Evolutionary conservation across 1,284 basidiomycete species (phyloP).

Genomic region (Rugosomyces carneus): DNA sequence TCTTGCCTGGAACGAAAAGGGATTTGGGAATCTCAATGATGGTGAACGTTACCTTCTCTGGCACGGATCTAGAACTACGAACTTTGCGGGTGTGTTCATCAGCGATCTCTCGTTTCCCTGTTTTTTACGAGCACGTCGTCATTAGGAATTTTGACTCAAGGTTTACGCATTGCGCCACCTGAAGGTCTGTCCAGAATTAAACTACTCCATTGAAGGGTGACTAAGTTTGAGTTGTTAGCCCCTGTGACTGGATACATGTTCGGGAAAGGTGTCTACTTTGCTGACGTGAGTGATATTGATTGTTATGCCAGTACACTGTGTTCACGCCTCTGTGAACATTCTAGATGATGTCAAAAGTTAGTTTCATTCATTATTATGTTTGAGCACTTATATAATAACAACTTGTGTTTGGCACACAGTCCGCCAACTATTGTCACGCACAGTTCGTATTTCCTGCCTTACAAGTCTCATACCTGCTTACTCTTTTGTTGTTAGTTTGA

Average conservation of each 20-base stretch:
- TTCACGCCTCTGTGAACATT: slow-evolving; percentile 4
- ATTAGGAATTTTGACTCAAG: slow-evolving; percentile 56
- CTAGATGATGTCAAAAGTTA: slow-evolving; percentile 59
- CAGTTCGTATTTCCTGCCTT: slow-evolving; percentile 29
- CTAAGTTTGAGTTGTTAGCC: slow-evolving; percentile 24
- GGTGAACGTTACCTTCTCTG: slow-evolving; percentile 57
- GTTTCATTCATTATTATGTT: slow-evolving; percentile 6
- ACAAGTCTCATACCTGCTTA: background rate
- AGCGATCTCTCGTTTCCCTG: background rate
- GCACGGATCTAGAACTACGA: slow-evolving; percentile 62
- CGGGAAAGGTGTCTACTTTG: slow-evolving; percentile 65
- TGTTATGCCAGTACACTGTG: slow-evolving; percentile 5
- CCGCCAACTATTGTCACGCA: slow-evolving; percentile 53
- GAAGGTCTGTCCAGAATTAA: slow-evolving; percentile 36
- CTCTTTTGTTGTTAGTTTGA: slow-evolving; percentile 31
- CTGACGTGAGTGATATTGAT: slow-evolving; percentile 42
- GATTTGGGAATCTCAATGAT: slow-evolving; percentile 36
- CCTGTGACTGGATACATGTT: slow-evolving; percentile 62
- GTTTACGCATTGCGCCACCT: slow-evolving; percentile 62
- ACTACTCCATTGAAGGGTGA: background rate
- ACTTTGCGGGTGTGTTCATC: slow-evolving; percentile 44
- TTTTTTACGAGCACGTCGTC: background rate
- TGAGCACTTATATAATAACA: slow-evolving; percentile 1
- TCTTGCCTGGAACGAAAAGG: slow-evolving; percentile 44
- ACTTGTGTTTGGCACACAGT: slow-evolving; percentile 31